Percentiles rank a stretch among this genome's conserved stretches.
phyloP scores from a whole-genome alignment of 2,329 filamentous ascomycete species.

The Fusarium hainanense region DNA sequence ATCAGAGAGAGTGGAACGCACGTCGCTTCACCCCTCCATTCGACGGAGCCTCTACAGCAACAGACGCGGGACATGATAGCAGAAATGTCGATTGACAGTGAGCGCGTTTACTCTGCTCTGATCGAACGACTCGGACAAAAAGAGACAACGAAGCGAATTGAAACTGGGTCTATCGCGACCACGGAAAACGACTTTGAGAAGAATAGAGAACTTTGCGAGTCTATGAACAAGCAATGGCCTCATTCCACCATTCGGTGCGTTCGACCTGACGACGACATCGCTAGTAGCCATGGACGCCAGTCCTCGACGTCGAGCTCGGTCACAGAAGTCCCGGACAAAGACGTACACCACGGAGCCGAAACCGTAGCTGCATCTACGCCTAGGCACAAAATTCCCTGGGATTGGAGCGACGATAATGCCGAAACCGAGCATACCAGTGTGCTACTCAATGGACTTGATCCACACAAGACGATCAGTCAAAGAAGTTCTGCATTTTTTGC shows the following conservation, averaged over 20 bases:
- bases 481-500: slow-evolving; percentile 63
- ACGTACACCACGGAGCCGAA: not conserved
- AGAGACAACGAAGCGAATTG: slow-evolving; percentile 9
- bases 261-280: slow-evolving; percentile 50
- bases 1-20: slow-evolving; percentile 67
- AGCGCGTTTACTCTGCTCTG: slow-evolving; percentile 72
- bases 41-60: slow-evolving; percentile 20
- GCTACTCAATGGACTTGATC: slow-evolving; percentile 23
- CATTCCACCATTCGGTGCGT: slow-evolving; percentile 51
- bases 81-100: slow-evolving; percentile 60
- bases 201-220: not conserved
- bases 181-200: not conserved
- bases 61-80: slow-evolving; percentile 37
- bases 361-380: not conserved
- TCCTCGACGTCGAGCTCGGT: not conserved
- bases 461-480: slow-evolving; percentile 51
- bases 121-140: slow-evolving; percentile 64
- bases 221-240: slow-evolving; percentile 31
- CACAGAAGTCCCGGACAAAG: slow-evolving; percentile 6
- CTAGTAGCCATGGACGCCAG: slow-evolving; percentile 32
- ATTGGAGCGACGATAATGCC: not conserved
- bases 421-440: not conserved
- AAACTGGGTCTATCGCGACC: not conserved
- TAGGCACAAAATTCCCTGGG: not conserved
- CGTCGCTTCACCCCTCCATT: slow-evolving; percentile 53